Base-by-base conservation (phyloP, 73 alveolate species). In the Symbiodinium natans region DNA sequence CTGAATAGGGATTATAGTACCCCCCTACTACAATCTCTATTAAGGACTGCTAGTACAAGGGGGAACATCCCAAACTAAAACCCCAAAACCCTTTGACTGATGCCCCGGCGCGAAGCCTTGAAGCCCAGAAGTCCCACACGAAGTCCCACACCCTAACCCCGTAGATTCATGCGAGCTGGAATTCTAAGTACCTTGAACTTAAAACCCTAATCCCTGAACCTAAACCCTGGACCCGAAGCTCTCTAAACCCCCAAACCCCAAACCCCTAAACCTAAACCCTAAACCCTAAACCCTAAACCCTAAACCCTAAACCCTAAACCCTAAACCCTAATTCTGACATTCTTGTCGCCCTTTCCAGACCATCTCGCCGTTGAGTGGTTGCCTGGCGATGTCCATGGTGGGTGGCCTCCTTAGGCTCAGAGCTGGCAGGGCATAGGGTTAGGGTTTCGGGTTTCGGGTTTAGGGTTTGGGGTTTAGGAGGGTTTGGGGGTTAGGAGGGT, bases 321-420 rank as follows among this genome's bases (percentile, higher is more conserved):
- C 59, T 46, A 46, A 46, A 46, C 9, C 59, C 59, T n/a, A n/a
- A n/a, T n/a, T n/a, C 59, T 46, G 17, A 46, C 1, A 13, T 21
- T 0, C 17, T 46, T 1, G 59, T 1, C 21, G 73, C 31, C 93
- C 25, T 23, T 1, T 36, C 39, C 94, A 87, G 94, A 87, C 63
- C 63, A 87, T 87, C 71, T 33, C 86, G 8, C 85, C 94, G 42
- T 23, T 87, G 85, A 56, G 94, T 23, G 86, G 85, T 6, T 38
- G 71, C 85, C 31, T 87, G 85, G 84, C 94, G 71, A 82, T 87
- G 84, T 54, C 84, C 71, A 87, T 87, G 94, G 94, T 87, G 42
- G 68, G 93, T 33, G 46, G 43, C 41, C 42, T 17, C 34, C 29
- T 43, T 33, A 27, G 68, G 2, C n/a, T n/a, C n/a, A n/a, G n/a